phyloP scores from a whole-genome alignment of 495 filamentous ascomycete species.

The Aspergillus leporis region DNA sequence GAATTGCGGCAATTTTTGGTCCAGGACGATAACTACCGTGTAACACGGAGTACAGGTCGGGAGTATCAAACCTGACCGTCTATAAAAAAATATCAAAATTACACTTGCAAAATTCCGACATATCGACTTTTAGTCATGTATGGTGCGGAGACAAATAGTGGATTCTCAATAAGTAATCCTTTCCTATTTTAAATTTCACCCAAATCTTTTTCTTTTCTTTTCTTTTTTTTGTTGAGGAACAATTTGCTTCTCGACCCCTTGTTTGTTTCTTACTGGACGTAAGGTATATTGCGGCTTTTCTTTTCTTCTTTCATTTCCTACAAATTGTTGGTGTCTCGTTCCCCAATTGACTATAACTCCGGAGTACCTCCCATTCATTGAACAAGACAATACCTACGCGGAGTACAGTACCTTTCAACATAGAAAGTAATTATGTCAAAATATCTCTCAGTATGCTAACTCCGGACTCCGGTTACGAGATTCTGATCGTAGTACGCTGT shows the following conservation, averaged over 20 bases:
- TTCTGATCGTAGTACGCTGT: background rate
- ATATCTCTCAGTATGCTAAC: background rate
- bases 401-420: background rate
- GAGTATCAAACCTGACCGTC: background rate
- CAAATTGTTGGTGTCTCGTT: constrained; percentile 2
- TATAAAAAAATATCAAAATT: background rate
- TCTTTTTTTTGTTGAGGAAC: background rate
- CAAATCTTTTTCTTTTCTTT: background rate
- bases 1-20: constrained; percentile 24
- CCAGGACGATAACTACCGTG: constrained; percentile 26
- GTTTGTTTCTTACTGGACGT: too few species aligned
- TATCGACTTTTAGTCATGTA: background rate
- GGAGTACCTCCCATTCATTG: background rate
- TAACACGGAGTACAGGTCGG: constrained; percentile 18
- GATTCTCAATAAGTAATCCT: constrained; percentile 3
- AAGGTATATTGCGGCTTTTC: background rate
- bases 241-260: too few species aligned
- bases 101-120: constrained; percentile 1
- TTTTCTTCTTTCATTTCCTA: background rate
- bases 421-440: background rate
- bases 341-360: constrained; percentile 4
- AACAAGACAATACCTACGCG: background rate
- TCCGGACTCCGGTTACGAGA: background rate
- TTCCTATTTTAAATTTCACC: background rate
- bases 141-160: background rate